Percentiles rank a stretch among this genome's conserved stretches.
Evolutionary conservation across 805 yeast genomes (phyloP).

Genomic region (Kodamaea laetipori): DNA sequence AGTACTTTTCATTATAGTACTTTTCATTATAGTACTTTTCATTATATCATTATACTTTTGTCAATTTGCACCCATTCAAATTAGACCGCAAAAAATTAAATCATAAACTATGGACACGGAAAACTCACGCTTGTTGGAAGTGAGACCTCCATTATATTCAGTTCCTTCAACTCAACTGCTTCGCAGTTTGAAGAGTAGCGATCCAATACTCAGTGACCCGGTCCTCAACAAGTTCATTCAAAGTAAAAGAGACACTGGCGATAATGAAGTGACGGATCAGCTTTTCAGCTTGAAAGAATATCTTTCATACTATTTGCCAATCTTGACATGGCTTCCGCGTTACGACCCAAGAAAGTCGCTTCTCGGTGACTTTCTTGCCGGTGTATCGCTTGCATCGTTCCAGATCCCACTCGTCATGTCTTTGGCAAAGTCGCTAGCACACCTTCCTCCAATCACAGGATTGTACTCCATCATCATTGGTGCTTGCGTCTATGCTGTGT

Average conservation of each 20-base stretch:
- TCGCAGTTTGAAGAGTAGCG: slow-evolving; percentile 17
- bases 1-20: no score
- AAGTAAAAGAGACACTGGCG: slow-evolving; percentile 14
- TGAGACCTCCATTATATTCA: slow-evolving; percentile 29
- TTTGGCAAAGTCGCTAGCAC: slow-evolving; percentile 81
- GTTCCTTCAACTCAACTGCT: slow-evolving; percentile 31
- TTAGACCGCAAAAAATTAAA: no score
- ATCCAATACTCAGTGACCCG: slow-evolving; percentile 20
- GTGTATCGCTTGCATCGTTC: slow-evolving; percentile 35
- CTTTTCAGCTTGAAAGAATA: slow-evolving; percentile 28
- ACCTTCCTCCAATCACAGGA: slow-evolving; percentile 80
- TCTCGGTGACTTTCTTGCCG: slow-evolving; percentile 35
- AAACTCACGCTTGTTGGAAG: slow-evolving; percentile 9
- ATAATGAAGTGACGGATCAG: slow-evolving; percentile 7
- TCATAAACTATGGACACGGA: slow-evolving; percentile 11
- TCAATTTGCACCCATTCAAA: background rate
- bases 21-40: no score
- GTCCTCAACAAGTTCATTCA: slow-evolving; percentile 17
- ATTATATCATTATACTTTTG: no score
- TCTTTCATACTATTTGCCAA: slow-evolving; percentile 34
- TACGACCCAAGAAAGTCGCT: slow-evolving; percentile 20
- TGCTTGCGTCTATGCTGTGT: slow-evolving; percentile 71
- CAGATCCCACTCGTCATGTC: slow-evolving; percentile 54
- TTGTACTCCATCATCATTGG: slow-evolving; percentile 74
- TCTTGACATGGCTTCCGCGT: slow-evolving; percentile 34